Conservation (phyloP, 2,329 filamentous ascomycete genomes). For the Hypoxylon sp. region DNA sequence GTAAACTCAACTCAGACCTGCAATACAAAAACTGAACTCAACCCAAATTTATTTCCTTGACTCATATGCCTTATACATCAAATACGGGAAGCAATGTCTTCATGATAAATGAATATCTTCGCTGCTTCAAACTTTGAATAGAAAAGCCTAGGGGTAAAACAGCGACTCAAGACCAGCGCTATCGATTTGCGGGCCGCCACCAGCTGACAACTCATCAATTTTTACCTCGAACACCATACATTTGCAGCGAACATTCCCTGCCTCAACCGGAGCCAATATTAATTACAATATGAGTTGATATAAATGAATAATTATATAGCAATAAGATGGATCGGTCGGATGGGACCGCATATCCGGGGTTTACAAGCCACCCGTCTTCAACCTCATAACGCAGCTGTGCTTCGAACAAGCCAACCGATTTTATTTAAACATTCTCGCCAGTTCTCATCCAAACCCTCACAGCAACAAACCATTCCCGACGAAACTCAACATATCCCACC, state of each 20-base stretch:
- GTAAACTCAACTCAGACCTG: not conserved
- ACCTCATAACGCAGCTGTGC: not conserved
- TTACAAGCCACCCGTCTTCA: slow-evolving; percentile 4
- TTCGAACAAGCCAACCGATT: no score
- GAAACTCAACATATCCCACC: slow-evolving; percentile 1
- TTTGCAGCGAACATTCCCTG: not conserved
- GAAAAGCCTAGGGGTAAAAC: no score
- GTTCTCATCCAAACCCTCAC: not conserved
- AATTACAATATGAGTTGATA: slow-evolving; percentile 17
- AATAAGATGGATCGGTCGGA: slow-evolving; percentile 30
- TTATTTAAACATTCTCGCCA: no score
- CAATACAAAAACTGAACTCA: no score
- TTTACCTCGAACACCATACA: not conserved
- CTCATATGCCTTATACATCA: no score
- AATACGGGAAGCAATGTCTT: not conserved
- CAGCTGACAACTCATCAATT: slow-evolving; percentile 6
- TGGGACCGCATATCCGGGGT: slow-evolving; percentile 21
- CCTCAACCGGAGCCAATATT: not conserved
- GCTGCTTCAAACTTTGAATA: no score
- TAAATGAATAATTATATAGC: slow-evolving; percentile 19
- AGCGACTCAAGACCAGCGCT: not conserved
- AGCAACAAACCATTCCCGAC: not conserved
- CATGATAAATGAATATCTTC: no score
- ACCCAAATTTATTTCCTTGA: no score
- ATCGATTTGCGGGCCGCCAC: not conserved